Percentiles rank a stretch among this genome's conserved stretches.
Evolutionary conservation across 2,329 filamentous ascomycete species (phyloP).

Genomic region (Chalaropsis thielavioides): DNA sequence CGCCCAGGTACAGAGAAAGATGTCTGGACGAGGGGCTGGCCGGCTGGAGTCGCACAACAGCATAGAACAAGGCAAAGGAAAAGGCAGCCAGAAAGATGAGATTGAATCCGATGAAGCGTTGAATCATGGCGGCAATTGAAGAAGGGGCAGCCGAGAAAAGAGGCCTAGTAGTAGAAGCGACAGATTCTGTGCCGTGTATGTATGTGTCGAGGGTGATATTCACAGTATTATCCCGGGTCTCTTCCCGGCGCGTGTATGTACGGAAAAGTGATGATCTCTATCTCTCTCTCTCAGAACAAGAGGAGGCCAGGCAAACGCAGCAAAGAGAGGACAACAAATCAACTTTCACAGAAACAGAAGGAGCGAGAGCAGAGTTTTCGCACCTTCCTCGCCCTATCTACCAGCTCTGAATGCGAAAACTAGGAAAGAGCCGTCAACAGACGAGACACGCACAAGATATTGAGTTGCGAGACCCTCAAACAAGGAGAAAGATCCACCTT

Average conservation of each 20-base stretch:
- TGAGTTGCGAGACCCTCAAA: too few species aligned
- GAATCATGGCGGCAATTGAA: neutral
- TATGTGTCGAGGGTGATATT: too few species aligned
- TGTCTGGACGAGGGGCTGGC: conserved; percentile 2
- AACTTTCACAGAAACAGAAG: neutral
- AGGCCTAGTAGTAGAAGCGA: neutral
- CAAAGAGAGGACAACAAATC: neutral
- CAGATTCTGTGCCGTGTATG: too few species aligned
- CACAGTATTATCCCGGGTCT: too few species aligned
- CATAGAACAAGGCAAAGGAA: conserved; percentile 6
- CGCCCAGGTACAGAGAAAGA: neutral
- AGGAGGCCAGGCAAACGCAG: neutral
- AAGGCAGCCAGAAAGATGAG: neutral
- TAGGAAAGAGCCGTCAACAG: too few species aligned
- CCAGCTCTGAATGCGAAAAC: too few species aligned
- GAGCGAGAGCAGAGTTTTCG: neutral
- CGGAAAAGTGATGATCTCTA: too few species aligned
- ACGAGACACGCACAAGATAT: too few species aligned
- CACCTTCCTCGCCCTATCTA: neutral
- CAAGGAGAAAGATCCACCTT: too few species aligned
- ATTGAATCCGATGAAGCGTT: neutral
- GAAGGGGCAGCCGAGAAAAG: neutral
- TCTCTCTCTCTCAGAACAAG: too few species aligned
- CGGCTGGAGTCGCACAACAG: conserved; percentile 9
- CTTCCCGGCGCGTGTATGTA: too few species aligned